phyloP scores from a whole-genome alignment of 1,139 yeast genomes.

The Candida sanyaensis region DNA sequence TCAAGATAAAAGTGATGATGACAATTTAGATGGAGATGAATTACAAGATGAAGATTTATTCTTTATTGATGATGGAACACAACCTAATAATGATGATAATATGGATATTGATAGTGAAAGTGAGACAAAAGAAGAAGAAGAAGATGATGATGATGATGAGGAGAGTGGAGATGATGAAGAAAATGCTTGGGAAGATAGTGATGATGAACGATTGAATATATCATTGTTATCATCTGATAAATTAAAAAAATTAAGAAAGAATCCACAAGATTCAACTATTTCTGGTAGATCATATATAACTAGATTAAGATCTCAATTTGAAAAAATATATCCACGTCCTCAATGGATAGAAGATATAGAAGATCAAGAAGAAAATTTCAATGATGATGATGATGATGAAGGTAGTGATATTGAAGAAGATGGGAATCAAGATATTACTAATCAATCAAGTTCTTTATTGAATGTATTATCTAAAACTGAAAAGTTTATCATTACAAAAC shows the following conservation, averaged over 20 bases:
- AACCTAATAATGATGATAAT: background rate
- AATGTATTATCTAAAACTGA: slow-evolving; percentile 62
- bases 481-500: slow-evolving; percentile 52
- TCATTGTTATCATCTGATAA: slow-evolving; percentile 62
- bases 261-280: slow-evolving; percentile 59
- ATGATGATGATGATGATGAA: slow-evolving; percentile 26
- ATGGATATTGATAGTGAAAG: slow-evolving; percentile 22
- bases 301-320: slow-evolving; percentile 82
- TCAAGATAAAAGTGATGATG: slow-evolving; percentile 14
- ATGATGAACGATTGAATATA: slow-evolving; percentile 73
- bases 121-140: slow-evolving; percentile 35
- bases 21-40: slow-evolving; percentile 32
- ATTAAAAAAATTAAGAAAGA: slow-evolving; percentile 69
- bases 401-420: slow-evolving; percentile 37
- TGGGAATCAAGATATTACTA: slow-evolving; percentile 21
- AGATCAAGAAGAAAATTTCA: slow-evolving; percentile 19
- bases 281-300: slow-evolving; percentile 67
- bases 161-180: slow-evolving; percentile 32
- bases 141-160: slow-evolving; percentile 30
- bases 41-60: slow-evolving; percentile 64
- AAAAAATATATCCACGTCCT: slow-evolving; percentile 85
- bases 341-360: slow-evolving; percentile 67
- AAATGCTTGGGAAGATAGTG: slow-evolving; percentile 89
- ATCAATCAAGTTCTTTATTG: slow-evolving; percentile 12
- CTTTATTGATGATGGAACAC: slow-evolving; percentile 60